Evolutionary conservation across 1,139 yeast species (phyloP).

Genomic region (Hanseniaspora gamundiae): DNA sequence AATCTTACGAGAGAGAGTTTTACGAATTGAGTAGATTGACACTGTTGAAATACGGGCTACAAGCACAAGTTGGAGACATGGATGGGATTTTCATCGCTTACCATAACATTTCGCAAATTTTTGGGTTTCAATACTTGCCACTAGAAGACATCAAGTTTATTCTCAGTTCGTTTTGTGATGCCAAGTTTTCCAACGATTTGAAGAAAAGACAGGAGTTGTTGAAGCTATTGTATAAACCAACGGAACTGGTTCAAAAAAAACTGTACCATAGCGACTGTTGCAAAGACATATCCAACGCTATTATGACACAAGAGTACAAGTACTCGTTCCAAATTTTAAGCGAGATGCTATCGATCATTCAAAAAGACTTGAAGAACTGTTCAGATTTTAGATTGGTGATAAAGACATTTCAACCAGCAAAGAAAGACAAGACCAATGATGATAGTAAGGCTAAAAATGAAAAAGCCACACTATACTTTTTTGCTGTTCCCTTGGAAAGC

Average conservation of each 20-base stretch:
- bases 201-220: constrained; percentile 24
- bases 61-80: constrained; percentile 93
- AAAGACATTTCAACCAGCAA: constrained; percentile 4
- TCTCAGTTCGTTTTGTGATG: constrained; percentile 31
- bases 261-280: constrained; percentile 9
- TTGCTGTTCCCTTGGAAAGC: constrained; percentile 18
- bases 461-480: constrained; percentile 19
- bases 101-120: constrained; percentile 68
- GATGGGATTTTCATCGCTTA: constrained; percentile 91
- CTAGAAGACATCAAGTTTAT: constrained; percentile 55
- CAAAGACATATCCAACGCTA: background rate
- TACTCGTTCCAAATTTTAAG: constrained; percentile 16
- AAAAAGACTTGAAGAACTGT: constrained; percentile 12
- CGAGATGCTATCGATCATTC: constrained; percentile 34
- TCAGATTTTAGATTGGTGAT: constrained; percentile 11
- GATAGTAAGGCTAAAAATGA: constrained; percentile 1
- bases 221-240: constrained; percentile 18
- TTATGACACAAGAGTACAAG: background rate
- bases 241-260: constrained; percentile 10
- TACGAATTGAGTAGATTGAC: constrained; percentile 67
- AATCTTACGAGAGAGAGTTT: constrained; percentile 71
- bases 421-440: background rate
- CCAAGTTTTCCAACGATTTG: constrained; percentile 13
- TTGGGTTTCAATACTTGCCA: constrained; percentile 87
- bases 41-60: constrained; percentile 72